A percentile compares a stretch with the other conserved stretches of the same genome.
Evolutionary conservation across 2,329 filamentous ascomycete species (phyloP).

Genomic region (Aspergillus fischeri): DNA sequence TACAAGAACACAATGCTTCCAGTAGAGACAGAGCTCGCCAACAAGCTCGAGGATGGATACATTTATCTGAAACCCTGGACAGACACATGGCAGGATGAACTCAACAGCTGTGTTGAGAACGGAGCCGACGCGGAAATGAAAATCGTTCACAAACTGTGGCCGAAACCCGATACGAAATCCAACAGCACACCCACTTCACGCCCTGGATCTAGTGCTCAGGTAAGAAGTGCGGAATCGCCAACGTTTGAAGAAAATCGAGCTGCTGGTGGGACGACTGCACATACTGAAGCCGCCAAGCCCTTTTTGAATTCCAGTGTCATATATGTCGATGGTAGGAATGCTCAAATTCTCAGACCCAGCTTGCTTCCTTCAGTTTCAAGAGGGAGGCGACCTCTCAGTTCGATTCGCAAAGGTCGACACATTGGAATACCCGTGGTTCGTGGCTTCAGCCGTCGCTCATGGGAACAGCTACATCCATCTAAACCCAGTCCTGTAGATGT

Average conservation of each 20-base stretch:
- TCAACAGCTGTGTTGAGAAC: conserved; percentile 84
- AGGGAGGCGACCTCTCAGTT: conserved; percentile 72
- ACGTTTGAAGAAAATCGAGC: conserved; percentile 38
- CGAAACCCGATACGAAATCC: conserved; percentile 47
- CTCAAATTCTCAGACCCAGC: conserved; percentile 82
- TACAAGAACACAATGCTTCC: conserved; percentile 94
- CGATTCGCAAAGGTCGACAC: conserved; percentile 76
- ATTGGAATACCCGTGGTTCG: conserved; percentile 85
- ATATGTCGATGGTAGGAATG: conserved; percentile 71
- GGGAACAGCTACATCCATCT: conserved; percentile 67
- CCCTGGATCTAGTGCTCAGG: conserved; percentile 17
- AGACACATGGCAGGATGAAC: conserved; percentile 86
- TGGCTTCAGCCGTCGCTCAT: conserved; percentile 74
- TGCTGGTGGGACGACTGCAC: conserved; percentile 37
- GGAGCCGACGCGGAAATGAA: conserved; percentile 89
- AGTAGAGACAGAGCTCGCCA: conserved; percentile 78
- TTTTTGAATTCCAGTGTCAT: conserved; percentile 79
- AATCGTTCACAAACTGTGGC: conserved; percentile 79
- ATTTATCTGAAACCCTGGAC: conserved; percentile 82
- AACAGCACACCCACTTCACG: conserved; percentile 29
- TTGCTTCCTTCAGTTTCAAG: conserved; percentile 82
- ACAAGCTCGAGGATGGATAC: conserved; percentile 89
- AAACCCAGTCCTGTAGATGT: conserved; percentile 40
- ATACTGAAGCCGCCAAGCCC: conserved; percentile 48
- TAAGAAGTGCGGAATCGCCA: conserved; percentile 5